phyloP scores from a whole-genome alignment of 2,329 filamentous ascomycete species.

The Dactylellina sp. region DNA sequence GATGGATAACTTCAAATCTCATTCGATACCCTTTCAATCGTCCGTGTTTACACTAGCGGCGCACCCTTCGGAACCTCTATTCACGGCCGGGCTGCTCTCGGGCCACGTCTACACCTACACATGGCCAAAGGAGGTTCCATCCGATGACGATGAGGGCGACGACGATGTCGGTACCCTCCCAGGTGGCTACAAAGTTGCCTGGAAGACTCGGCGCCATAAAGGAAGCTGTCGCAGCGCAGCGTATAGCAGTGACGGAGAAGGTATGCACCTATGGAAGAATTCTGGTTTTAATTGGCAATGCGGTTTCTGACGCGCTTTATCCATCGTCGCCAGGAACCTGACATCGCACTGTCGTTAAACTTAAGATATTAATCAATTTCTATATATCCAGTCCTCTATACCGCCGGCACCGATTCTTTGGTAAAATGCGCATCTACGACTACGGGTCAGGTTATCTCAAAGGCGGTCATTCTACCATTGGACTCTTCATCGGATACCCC shows the following conservation, averaged over 20 bases:
- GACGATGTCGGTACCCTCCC: conserved; percentile 34
- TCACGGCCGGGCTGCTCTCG: conserved; percentile 85
- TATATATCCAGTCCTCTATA: conserved; percentile 68
- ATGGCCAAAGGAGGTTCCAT: conserved; percentile 57
- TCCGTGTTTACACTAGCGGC: conserved; percentile 91
- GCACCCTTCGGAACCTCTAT: conserved; percentile 83
- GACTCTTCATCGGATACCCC: conserved; percentile 62
- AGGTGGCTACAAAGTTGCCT: conserved; percentile 71
- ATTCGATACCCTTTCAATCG: conserved; percentile 81
- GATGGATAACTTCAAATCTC: conserved; percentile 53
- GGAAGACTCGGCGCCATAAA: conserved; percentile 90
- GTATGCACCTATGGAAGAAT: conserved; percentile 66
- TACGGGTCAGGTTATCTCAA: conserved; percentile 79
- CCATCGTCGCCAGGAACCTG: conserved; percentile 23
- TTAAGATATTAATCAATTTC: neutral
- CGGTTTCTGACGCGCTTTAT: conserved; percentile 10
- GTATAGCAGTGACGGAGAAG: conserved; percentile 81
- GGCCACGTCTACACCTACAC: conserved; percentile 83
- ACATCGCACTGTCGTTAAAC: conserved; percentile 53
- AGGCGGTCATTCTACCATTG: conserved; percentile 77
- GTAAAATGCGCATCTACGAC: conserved; percentile 71
- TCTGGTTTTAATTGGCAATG: conserved; percentile 63
- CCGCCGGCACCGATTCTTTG: conserved; percentile 72
- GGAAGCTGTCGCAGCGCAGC: conserved; percentile 87
- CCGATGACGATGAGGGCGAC: conserved; percentile 22